Conservation (phyloP, 345 rosid species). For the Syzygium grande region DNA sequence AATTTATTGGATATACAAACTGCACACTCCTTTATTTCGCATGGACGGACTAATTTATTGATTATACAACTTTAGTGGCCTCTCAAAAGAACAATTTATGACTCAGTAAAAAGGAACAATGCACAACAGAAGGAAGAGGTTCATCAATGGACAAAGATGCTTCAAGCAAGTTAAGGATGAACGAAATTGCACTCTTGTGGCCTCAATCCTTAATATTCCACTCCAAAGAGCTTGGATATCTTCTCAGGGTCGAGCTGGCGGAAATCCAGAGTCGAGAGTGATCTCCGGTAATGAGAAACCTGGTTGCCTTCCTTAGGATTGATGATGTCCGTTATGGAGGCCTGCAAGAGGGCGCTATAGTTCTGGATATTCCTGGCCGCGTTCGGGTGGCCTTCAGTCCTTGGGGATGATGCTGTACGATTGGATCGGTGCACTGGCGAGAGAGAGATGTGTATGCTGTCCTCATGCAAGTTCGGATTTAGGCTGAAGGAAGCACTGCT, state of each 20-base stretch:
- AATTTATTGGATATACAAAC: neutral
- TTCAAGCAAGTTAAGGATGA: neutral
- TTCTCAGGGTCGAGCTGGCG: conserved; percentile 34
- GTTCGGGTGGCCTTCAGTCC: conserved; percentile 47
- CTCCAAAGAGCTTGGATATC: conserved; percentile 27
- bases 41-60: neutral
- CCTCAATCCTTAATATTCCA: conserved; percentile 4
- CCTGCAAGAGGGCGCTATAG: conserved; percentile 35
- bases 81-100: neutral
- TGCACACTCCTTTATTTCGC: neutral
- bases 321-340: conserved; percentile 42
- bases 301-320: conserved; percentile 29
- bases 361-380: conserved; percentile 49
- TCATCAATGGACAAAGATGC: neutral
- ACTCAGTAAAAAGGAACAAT: neutral
- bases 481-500: conserved; percentile 12
- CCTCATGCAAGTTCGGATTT: conserved; percentile 7
- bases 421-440: conserved; percentile 22
- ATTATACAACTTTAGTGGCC: neutral
- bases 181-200: neutral
- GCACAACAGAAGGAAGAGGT: neutral
- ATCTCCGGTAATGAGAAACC: conserved; percentile 26
- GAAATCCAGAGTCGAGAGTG: conserved; percentile 43
- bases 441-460: conserved; percentile 13
- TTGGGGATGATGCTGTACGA: neutral